Percentiles rank a stretch among this genome's conserved stretches.
phyloP scores from a whole-genome alignment of 169 alveolate genomes.

The Babesia bovis region DNA sequence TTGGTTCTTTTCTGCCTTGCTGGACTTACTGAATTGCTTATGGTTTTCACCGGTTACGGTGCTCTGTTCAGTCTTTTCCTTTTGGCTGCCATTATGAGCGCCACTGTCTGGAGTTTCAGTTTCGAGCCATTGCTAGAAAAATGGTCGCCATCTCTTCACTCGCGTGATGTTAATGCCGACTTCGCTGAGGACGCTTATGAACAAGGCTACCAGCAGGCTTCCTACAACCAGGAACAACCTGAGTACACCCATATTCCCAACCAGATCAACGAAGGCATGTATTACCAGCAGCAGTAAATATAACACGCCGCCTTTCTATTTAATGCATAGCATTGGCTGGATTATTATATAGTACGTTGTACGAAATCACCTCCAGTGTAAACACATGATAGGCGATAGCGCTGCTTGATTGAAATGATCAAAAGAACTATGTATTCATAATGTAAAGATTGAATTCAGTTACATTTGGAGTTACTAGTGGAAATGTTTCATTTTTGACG shows the following conservation, averaged over 20 bases:
- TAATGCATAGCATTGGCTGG: neutral
- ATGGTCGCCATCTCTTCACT: constrained; percentile 84
- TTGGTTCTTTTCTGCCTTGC: constrained; percentile 79
- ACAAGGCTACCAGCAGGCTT: constrained; percentile 23
- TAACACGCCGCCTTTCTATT: neutral
- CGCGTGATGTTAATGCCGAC: constrained; percentile 82
- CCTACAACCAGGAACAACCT: constrained; percentile 37
- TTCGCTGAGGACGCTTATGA: constrained; percentile 65
- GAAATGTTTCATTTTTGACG: too few relatives aligned
- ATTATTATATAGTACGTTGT: too few relatives aligned
- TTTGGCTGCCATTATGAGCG: constrained; percentile 78
- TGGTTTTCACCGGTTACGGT: constrained; percentile 86
- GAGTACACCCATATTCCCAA: constrained; percentile 29
- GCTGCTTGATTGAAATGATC: too few relatives aligned
- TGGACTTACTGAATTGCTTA: constrained; percentile 80
- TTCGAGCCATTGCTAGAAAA: constrained; percentile 84
- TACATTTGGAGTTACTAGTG: too few relatives aligned
- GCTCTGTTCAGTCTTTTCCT: constrained; percentile 81
- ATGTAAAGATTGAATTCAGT: too few relatives aligned
- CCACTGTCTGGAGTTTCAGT: constrained; percentile 82
- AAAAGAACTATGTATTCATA: neutral
- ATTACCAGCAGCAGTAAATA: constrained; percentile 31
- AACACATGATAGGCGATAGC: too few relatives aligned
- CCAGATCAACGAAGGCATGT: constrained; percentile 10
- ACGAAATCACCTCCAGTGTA: too few relatives aligned